A percentile compares a stretch with the other conserved stretches of the same genome.
phyloP scores from a whole-genome alignment of 2,329 filamentous ascomycete genomes.

The Cladosporium velox region DNA sequence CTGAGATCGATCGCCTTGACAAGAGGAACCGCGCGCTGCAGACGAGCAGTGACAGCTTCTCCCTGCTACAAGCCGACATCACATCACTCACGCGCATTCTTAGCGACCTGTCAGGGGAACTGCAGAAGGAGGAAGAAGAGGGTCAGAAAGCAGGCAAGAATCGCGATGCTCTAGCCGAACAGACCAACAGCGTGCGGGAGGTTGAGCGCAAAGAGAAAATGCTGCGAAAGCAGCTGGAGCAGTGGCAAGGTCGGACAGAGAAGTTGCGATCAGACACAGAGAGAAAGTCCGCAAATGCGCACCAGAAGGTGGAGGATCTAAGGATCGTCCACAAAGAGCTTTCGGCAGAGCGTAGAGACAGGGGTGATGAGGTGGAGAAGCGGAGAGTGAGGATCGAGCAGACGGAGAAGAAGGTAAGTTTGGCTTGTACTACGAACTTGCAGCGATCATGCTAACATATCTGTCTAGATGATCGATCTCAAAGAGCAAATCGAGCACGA shows the following conservation, averaged over 20 bases:
- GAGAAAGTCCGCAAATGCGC: slow-evolving; percentile 77
- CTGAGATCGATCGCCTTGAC: slow-evolving; percentile 84
- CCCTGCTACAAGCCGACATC: slow-evolving; percentile 80
- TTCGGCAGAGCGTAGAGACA: slow-evolving; percentile 80
- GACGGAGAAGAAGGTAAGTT: slow-evolving; percentile 90
- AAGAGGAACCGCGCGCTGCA: slow-evolving; percentile 85
- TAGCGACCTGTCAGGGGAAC: slow-evolving; percentile 80
- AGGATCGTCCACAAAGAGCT: slow-evolving; percentile 76
- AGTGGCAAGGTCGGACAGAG: slow-evolving; percentile 85
- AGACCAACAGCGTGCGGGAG: slow-evolving; percentile 85
- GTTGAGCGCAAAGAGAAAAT: slow-evolving; percentile 86
- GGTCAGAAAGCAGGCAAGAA: slow-evolving; percentile 76
- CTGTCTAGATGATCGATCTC: slow-evolving; percentile 82
- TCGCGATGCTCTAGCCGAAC: slow-evolving; percentile 81
- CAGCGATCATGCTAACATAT: slow-evolving; percentile 26
- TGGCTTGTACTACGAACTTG: neutral
- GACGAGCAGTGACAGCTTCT: slow-evolving; percentile 87
- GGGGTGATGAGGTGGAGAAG: slow-evolving; percentile 88
- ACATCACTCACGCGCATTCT: slow-evolving; percentile 84
- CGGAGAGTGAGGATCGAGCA: slow-evolving; percentile 93
- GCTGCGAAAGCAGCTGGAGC: slow-evolving; percentile 77
- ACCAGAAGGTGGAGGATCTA: slow-evolving; percentile 87
- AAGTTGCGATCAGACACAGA: slow-evolving; percentile 78
- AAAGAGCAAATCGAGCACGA: slow-evolving; percentile 98
- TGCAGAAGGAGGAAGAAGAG: slow-evolving; percentile 90